Conservation (phyloP, 1,139 yeast genomes). For the Geotrichum fermentans region DNA sequence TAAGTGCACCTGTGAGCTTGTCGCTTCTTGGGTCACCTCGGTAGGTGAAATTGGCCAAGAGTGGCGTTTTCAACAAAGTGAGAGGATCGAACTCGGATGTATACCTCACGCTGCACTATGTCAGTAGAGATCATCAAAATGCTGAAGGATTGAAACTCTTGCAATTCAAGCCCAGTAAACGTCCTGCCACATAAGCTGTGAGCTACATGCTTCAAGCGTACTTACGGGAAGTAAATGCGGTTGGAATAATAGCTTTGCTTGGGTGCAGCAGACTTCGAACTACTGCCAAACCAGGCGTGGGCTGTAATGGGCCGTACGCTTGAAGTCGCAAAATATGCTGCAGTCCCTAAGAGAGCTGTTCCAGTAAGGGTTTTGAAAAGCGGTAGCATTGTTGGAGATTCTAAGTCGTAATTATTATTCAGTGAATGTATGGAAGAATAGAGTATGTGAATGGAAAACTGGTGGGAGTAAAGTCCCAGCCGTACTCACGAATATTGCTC, state of each 20-base stretch:
- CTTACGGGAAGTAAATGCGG: slow-evolving; percentile 19
- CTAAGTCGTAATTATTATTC: neutral
- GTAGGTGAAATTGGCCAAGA: slow-evolving; percentile 66
- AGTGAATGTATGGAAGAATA: neutral
- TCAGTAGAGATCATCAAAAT: neutral
- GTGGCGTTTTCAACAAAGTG: slow-evolving; percentile 50
- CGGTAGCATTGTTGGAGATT: neutral
- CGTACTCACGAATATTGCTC: too few species aligned
- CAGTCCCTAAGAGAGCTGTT: slow-evolving; percentile 8
- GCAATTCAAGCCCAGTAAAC: too few species aligned
- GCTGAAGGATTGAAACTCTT: too few species aligned
- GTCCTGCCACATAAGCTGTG: too few species aligned
- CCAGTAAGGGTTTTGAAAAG: slow-evolving; percentile 2
- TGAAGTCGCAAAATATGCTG: neutral
- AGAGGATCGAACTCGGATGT: slow-evolving; percentile 54
- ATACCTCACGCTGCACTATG: slow-evolving; percentile 38
- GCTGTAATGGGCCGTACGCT: slow-evolving; percentile 3
- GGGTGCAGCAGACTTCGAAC: neutral
- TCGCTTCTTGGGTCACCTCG: slow-evolving; percentile 62
- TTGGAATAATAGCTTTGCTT: slow-evolving; percentile 8
- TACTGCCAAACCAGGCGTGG: slow-evolving; percentile 6
- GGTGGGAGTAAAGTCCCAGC: too few species aligned
- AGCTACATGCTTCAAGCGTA: neutral
- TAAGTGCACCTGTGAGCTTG: slow-evolving; percentile 58
- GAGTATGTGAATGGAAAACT: too few species aligned